Evolutionary conservation across 2,329 filamentous ascomycete genomes (phyloP).

Genomic region (Pseudogymnoascus sp.): DNA sequence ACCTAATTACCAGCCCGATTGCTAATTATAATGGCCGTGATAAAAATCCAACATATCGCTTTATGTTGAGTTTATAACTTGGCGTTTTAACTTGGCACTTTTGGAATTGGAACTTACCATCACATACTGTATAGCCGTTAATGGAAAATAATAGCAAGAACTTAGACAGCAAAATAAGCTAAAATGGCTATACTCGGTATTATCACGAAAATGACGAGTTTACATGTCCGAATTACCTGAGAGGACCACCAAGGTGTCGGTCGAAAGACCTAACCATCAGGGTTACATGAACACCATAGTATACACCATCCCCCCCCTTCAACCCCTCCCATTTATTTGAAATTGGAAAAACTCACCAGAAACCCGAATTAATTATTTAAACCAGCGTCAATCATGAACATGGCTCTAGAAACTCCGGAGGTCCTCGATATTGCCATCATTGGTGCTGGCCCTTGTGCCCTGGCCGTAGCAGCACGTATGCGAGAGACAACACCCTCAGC

Average conservation of each 20-base stretch:
- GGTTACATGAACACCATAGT: background rate
- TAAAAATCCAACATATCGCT: too few relatives aligned
- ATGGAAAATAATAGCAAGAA: too few relatives aligned
- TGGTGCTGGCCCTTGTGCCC: conserved; percentile 66
- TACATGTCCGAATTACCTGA: background rate
- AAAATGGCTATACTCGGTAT: too few relatives aligned
- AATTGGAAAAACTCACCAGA: conserved; percentile 19
- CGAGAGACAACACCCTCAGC: conserved; percentile 66
- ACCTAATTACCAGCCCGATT: too few relatives aligned
- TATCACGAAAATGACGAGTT: background rate
- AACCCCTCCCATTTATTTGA: background rate
- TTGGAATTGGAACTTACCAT: too few relatives aligned
- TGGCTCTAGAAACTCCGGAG: conserved; percentile 2
- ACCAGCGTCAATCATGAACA: background rate
- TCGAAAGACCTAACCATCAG: background rate
- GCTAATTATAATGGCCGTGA: too few relatives aligned
- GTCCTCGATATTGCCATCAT: conserved; percentile 53
- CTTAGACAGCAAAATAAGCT: too few relatives aligned
- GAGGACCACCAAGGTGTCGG: background rate
- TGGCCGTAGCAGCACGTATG: conserved; percentile 64
- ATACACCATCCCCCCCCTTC: background rate
- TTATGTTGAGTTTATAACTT: too few relatives aligned
- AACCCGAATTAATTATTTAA: conserved; percentile 24
- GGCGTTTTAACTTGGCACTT: too few relatives aligned
- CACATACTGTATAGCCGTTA: too few relatives aligned